Evolutionary conservation across 2,329 filamentous ascomycete genomes (phyloP).

Genomic region (Claviceps sp.): DNA sequence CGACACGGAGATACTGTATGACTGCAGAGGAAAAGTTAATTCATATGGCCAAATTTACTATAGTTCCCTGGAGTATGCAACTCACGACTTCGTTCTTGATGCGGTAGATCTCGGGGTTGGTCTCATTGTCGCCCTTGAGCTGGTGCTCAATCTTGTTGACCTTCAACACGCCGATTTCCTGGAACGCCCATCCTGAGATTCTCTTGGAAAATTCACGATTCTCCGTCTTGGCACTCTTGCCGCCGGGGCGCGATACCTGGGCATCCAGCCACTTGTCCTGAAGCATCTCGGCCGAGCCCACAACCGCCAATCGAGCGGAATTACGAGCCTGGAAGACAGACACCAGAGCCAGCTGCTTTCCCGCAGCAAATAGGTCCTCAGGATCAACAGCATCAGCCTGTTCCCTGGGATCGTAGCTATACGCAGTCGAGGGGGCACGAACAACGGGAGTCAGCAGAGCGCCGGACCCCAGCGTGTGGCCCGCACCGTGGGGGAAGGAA

Average conservation of each 20-base stretch:
- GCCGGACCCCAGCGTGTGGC: constrained; percentile 67
- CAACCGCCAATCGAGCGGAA: constrained; percentile 73
- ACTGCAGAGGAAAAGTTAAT: constrained; percentile 30
- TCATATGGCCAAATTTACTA: not conserved
- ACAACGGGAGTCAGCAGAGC: constrained; percentile 71
- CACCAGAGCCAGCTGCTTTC: constrained; percentile 72
- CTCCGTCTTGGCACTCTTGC: constrained; percentile 45
- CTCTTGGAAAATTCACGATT: constrained; percentile 80
- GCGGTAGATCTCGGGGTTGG: constrained; percentile 81
- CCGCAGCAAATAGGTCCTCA: constrained; percentile 76
- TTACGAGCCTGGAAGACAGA: constrained; percentile 84
- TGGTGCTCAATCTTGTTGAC: constrained; percentile 76
- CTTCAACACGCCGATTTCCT: constrained; percentile 80
- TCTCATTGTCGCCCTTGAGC: constrained; percentile 38
- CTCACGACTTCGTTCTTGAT: constrained; percentile 94
- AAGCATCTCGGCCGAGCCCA: constrained; percentile 78
- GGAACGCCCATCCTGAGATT: constrained; percentile 89
- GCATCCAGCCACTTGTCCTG: constrained; percentile 82
- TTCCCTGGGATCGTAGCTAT: constrained; percentile 89
- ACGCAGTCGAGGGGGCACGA: constrained; percentile 70
- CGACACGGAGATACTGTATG: constrained; percentile 77
- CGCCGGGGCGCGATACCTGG: constrained; percentile 50
- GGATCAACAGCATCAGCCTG: constrained; percentile 47
- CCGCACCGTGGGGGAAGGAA: constrained; percentile 70
- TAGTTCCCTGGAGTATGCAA: constrained; percentile 15